Base-by-base conservation (phyloP, 208 protist genomes). In the Crithidia brevicula region DNA sequence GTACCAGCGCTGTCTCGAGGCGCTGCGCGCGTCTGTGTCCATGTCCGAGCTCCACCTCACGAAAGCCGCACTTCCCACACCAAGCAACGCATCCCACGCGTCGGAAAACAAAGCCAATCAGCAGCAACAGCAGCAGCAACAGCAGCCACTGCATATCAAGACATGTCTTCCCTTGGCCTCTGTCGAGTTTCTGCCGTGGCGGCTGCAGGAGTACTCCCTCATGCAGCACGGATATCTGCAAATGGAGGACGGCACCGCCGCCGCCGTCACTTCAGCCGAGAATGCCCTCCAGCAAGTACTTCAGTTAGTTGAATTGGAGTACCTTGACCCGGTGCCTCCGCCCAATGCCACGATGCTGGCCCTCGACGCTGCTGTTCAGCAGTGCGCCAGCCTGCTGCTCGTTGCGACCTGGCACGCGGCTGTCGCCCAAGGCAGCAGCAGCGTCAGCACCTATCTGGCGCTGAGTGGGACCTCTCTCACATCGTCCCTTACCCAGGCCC, bases 231-330 rank as follows among this genome's bases (percentile, higher is more conserved):
- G 77, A 42, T 93, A 86, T 74, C 72, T 81, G 67, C 59, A 79
- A 25, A 79, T 78, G 3, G 60, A 69, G 27, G 61, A 75, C 4
- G 34, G 42, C 18, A 75, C 74, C 64, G 27, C 42, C 10, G 79
- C 84, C 33, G 87, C 91, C 22, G 74, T 84, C 31, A 20, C 50
- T 7, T 66, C 86, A 9, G 79, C 79, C 16, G 72, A 81, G 69
- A 79, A 79, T 18, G 84, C 81, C 40, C 25, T 70, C 13, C 49
- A 57, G 42, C 83, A 87, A 63, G 74, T 82, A 22, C 71, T 76
- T 45, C 83, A 93, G 43, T 79, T 96, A 20, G 46, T 85, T 4
- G 79, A 88, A 25, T 69, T 96, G 8, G 91, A 96, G 73, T 86
- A 80, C 58, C 52, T 90, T 25, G 91, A 92, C 63, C 60, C 77